phyloP scores from a whole-genome alignment of 2,329 filamentous ascomycete species.

The Fonsecaea pedrosoi region DNA sequence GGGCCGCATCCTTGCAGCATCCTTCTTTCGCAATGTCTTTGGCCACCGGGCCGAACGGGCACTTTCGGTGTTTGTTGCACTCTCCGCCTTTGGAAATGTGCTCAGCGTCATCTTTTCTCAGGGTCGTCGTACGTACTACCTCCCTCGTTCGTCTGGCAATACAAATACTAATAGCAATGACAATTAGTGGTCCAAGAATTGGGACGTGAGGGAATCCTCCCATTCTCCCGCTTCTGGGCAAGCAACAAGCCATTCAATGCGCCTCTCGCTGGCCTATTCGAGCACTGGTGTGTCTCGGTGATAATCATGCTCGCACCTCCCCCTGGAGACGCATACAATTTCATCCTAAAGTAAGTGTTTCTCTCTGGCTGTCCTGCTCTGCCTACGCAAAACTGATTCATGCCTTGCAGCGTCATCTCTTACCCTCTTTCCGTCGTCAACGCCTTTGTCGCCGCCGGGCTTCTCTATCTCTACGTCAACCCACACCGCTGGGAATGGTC shows the following conservation, averaged over 20 bases:
- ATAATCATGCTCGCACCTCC: conserved; percentile 71
- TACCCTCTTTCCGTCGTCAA: conserved; percentile 46
- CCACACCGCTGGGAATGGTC: conserved; percentile 48
- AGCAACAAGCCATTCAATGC: conserved; percentile 70
- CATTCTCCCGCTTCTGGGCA: conserved; percentile 71
- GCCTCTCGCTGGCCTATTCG: conserved; percentile 56
- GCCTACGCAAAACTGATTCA: conserved; percentile 53
- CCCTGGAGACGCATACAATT: conserved; percentile 72
- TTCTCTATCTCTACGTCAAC: conserved; percentile 57
- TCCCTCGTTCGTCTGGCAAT: neutral
- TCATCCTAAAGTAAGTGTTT: conserved; percentile 57
- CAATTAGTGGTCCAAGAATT: conserved; percentile 63
- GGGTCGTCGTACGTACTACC: conserved; percentile 45
- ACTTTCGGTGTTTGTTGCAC: conserved; percentile 56
- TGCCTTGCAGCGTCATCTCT: conserved; percentile 48
- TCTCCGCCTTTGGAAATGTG: conserved; percentile 64
- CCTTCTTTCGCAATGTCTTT: conserved; percentile 65
- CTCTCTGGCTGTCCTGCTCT: neutral
- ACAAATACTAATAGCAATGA: conserved; percentile 47
- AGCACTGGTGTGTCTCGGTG: conserved; percentile 71
- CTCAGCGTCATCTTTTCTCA: conserved; percentile 63
- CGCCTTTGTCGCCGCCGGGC: conserved; percentile 52
- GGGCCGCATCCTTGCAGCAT: conserved; percentile 62
- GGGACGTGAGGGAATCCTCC: conserved; percentile 72
- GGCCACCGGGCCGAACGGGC: conserved; percentile 53